Evolutionary conservation across 345 rosid species (phyloP), one percentile per base, ranked within the genome.

Genomic region (Laguncularia racemosa): DNA sequence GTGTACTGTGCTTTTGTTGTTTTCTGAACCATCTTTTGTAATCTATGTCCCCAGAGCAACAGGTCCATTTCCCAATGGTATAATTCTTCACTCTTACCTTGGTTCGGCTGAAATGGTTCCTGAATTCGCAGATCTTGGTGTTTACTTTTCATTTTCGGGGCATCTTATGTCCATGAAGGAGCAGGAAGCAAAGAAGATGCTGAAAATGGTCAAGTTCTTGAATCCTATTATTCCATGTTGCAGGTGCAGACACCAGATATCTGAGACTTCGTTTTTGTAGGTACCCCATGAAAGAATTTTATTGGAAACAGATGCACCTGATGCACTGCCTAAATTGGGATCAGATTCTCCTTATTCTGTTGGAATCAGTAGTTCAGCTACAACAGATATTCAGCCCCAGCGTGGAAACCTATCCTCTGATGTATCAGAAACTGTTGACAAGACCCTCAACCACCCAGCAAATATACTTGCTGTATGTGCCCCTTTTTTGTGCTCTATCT

Each of bases 81-180:
- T 89, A 52, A 82, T 93, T 65, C 96, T 93, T 57, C 96, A 89
- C 66, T 87, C 97, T 15, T 93, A 76, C 76, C 68, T 82, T 44
- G 97, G 97, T 48, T 82, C 97, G 12, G 86, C 95, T 46, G 96
- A 85, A 84, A 89, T 93, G 97, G 97, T 93, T 71, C 88, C 96
- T 74, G 96, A 87, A 64, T 76, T 89, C 48, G 81, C 91, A 12
- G 84, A 82, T 73, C 84, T 84, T 23, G 95, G 99, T 65, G 97
- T 90, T 17, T 85, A 89, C 62, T 93, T 93, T 75, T 93, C 97
- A 20, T 84, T 93, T 66, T 93, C 99, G 18, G 97, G 97, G 53
- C 87, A 75, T 68, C 78, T 85, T 13, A 82, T 89, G 96, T 67
- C 85, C 50, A 74, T 89, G 95, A 87, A 81, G 66, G 73, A 53